Conservation (phyloP, 306 rosid species). For the Dryas alaskensis region DNA sequence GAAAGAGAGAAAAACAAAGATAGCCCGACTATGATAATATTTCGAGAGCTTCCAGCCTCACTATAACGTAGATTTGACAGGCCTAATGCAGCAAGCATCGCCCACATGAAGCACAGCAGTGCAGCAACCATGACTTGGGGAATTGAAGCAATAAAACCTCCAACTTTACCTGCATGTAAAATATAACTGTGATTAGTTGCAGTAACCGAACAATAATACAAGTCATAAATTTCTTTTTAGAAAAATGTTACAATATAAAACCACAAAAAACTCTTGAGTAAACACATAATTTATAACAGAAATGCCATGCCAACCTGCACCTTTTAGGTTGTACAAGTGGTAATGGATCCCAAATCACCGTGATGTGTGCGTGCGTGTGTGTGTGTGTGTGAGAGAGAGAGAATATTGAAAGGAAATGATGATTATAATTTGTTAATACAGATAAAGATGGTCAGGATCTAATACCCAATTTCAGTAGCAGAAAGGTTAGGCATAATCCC, state of each 20-base stretch:
- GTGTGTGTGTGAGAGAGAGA: neutral
- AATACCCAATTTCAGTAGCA: neutral
- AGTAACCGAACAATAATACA: neutral
- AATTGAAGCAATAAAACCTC: conserved; percentile 95
- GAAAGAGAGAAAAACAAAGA: conserved; percentile 93
- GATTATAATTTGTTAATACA: neutral
- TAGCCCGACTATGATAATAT: conserved; percentile 90
- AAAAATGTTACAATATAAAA: too few relatives aligned
- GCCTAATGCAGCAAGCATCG: conserved; percentile 93
- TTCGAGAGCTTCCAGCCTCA: conserved; percentile 99
- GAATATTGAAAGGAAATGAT: neutral
- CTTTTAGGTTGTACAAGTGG: neutral
- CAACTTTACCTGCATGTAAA: conserved; percentile 74
- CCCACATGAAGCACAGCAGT: conserved; percentile 98
- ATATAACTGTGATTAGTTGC: neutral
- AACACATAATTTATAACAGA: too few relatives aligned
- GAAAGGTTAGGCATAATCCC: neutral
- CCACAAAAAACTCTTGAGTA: too few relatives aligned
- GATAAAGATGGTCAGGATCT: neutral
- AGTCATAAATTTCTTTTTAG: too few relatives aligned
- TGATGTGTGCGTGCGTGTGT: neutral
- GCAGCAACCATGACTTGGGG: conserved; percentile 98
- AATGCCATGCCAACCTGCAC: neutral
- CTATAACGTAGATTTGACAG: conserved; percentile 96
- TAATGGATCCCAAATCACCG: neutral